Base-by-base conservation (phyloP, 2,329 filamentous ascomycete species). In the Fusarium drepaniforme region DNA sequence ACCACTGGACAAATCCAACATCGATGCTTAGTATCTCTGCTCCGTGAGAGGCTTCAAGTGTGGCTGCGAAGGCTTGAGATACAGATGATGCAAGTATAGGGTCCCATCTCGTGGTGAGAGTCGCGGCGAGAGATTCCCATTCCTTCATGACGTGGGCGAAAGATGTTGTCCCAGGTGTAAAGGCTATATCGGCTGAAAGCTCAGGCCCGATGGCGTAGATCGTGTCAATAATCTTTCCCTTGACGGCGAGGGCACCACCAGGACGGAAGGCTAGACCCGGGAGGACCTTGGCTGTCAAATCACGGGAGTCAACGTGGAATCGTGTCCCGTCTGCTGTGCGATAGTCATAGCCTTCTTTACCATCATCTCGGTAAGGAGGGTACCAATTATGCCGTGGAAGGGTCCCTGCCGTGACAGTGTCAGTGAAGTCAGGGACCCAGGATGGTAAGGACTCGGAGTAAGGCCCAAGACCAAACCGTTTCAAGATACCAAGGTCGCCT, bases 351-450 rank as follows among this genome's bases (percentile, higher is more conserved):
- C 12, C 18, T 8, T 33, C 23, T 5, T 44, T 12, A 3, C 66
- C 70, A 0, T 53, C 21, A 3, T 11, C 1, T 0, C 49, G 57
- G 16, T 33, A 71, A 4, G 67, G 53, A 35, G 51, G 5, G 8
- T 21, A 56, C 51, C 51, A 33, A 12, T n/a, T 30, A n/a, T 18
- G 2, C 5, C 0, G 4, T 2, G 25, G 28, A 2, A 67, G 23
- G 1, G 38, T 51, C 1, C 44, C 40, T 1, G 21, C 28, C 18
- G 40, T 70, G 0, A 46, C 38, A 13, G 8, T 23, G 0, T 70
- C 30, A 0, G 56, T 67, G 2, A 59, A 73, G 18, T 73, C 66
- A 0, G 71, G 71, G 5, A 73, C 71, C 71, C 71, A 73, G 0
- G 71, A 74, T 3, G 71, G 67, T 13, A 25, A 73, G 37, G 18